Evolutionary conservation across 1,139 yeast species (phyloP), one percentile per base, ranked within the genome.

Genomic region (Geotrichum histeridarum): DNA sequence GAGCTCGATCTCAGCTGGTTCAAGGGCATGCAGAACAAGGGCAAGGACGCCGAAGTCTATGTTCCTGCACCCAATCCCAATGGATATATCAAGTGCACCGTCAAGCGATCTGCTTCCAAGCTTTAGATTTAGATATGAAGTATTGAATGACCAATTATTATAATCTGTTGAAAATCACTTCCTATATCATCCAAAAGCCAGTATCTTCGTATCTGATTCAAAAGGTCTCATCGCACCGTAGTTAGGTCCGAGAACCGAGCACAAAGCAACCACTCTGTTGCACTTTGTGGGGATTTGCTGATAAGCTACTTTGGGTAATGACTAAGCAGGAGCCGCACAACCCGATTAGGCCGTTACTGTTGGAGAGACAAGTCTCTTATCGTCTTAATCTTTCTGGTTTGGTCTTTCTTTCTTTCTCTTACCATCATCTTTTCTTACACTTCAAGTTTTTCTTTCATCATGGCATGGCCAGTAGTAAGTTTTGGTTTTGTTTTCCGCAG

Each of bases 1-100:
- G 79, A 87, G 69, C 79, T 82, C 68, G 87, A 90, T 68, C 77
- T 90, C 62, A 75, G 79, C 58, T 90, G 95, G 95, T 76, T 74
- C 69, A 84, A 88, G 73, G 95, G 94, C 42, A 77, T 87, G 64
- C 77, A 80, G 64, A 84, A 84, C 69, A 64, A 67, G 14, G 78
- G 77, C 55, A 54, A 61, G 43, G 88, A 89, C 64, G 83, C 84
- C 58, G 94, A 86, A 62, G 79, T 90, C 63, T 90, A 83, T 71
- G 88, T 90, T 69, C 97, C 97, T 60, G 81, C 93, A 58, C 81
- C 94, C 55, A 93, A 89, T 75, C 97, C 97, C 67, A 89, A 87
- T 68, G 97, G 97, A 53, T 80, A 85, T 70, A 90, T 90, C 71
- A 84, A 83, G 70, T 84, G 87, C 70, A 86, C 93, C 37, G 96